Evolutionary conservation across 2,329 filamentous ascomycete species (phyloP).

Genomic region (Fusarium tricinctum): DNA sequence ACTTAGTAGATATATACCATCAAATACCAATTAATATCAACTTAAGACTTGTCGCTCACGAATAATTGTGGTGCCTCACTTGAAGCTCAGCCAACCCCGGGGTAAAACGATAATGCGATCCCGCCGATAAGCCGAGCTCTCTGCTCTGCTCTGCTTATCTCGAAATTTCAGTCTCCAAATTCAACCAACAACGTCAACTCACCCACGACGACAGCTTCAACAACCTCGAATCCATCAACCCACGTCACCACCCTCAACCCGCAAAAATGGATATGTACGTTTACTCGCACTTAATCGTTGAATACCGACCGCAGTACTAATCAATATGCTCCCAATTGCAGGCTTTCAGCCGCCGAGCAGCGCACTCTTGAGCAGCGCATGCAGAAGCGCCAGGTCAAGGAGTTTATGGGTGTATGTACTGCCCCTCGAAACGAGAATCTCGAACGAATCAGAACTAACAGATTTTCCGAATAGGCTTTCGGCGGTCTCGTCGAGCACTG

Average conservation of each 20-base stretch:
- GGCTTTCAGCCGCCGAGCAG: slow-evolving; percentile 83
- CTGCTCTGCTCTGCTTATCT: slow-evolving; percentile 39
- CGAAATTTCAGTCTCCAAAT: slow-evolving; percentile 51
- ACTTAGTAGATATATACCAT: neutral
- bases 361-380: slow-evolving; percentile 94
- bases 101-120: slow-evolving; percentile 53
- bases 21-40: neutral
- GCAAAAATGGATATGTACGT: slow-evolving; percentile 52
- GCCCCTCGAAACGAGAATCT: neutral
- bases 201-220: slow-evolving; percentile 29
- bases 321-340: slow-evolving; percentile 47
- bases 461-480: slow-evolving; percentile 51
- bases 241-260: slow-evolving; percentile 21
- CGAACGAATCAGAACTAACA: neutral
- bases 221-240: slow-evolving; percentile 25
- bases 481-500: slow-evolving; percentile 78
- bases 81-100: slow-evolving; percentile 30
- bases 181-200: slow-evolving; percentile 32
- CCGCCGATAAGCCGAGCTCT: slow-evolving; percentile 48
- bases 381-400: slow-evolving; percentile 98
- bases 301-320: slow-evolving; percentile 6
- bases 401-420: slow-evolving; percentile 91
- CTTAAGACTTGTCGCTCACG: neutral
- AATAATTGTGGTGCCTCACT: slow-evolving; percentile 5
- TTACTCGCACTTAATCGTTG: neutral